Conservation (phyloP, 352 stramenopile genomes). For the Globisporangium rhizosaccharum region DNA sequence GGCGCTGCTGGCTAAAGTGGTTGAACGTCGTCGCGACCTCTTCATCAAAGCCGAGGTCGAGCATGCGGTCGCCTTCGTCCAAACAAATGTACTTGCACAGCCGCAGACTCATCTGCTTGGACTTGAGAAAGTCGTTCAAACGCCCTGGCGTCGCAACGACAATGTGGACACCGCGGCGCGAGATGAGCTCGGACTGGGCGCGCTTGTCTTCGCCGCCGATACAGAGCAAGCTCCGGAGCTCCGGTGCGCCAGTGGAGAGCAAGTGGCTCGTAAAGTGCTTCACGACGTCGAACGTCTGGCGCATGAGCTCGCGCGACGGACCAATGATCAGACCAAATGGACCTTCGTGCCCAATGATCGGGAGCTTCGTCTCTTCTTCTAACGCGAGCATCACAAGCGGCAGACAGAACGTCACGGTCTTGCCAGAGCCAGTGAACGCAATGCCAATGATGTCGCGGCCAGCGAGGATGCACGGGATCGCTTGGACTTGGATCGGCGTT, state of each 20-base stretch:
- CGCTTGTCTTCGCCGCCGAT: constrained; percentile 95
- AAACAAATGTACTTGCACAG: constrained; percentile 97
- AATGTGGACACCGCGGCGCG: constrained; percentile 91
- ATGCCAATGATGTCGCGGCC: constrained; percentile 98
- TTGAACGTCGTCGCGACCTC: constrained; percentile 97
- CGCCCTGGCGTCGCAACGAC: constrained; percentile 96
- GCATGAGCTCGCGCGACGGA: constrained; percentile 95
- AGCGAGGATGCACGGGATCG: constrained; percentile 94
- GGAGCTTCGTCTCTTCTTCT: constrained; percentile 95
- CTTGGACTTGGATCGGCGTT: constrained; percentile 99
- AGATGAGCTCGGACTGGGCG: constrained; percentile 88
- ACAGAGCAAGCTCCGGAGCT: constrained; percentile 90
- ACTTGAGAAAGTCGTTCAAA: constrained; percentile 96
- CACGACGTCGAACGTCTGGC: constrained; percentile 97
- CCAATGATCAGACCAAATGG: constrained; percentile 97
- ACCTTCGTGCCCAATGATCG: constrained; percentile 91
- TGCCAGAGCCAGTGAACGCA: constrained; percentile 98
- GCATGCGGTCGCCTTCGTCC: constrained; percentile 98
- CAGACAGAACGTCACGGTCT: constrained; percentile 97
- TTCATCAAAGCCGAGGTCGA: constrained; percentile 93
- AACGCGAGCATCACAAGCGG: constrained; percentile 96
- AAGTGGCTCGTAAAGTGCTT: constrained; percentile 89
- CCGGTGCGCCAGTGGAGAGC: constrained; percentile 58
- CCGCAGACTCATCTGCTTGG: constrained; percentile 91
- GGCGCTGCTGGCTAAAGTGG: constrained; percentile 94